Conservation (phyloP, 2,329 filamentous ascomycete species). For the Talaromyces atroroseus region DNA sequence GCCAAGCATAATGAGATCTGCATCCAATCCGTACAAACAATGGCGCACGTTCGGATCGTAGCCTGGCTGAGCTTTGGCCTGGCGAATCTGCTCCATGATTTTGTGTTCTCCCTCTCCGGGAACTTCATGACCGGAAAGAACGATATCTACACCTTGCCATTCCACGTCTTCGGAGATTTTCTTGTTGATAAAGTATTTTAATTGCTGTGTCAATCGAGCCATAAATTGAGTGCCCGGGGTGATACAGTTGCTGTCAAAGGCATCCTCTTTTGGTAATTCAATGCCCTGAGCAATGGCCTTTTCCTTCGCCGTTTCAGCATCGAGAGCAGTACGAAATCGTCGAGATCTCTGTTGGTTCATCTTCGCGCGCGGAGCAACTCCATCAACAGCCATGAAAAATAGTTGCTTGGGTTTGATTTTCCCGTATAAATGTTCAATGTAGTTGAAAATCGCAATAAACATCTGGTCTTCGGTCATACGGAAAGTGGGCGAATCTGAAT, state of each 20-base stretch:
- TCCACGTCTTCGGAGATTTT: constrained; percentile 95
- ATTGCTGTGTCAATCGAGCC: constrained; percentile 86
- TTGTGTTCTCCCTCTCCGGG: constrained; percentile 98
- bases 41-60: constrained; percentile 93
- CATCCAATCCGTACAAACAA: constrained; percentile 94
- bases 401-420: constrained; percentile 98
- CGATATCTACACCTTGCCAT: constrained; percentile 95
- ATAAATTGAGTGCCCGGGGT: constrained; percentile 96
- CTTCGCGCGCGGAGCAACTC: constrained; percentile 94
- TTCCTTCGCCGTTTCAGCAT: constrained; percentile 81
- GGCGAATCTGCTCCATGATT: constrained; percentile 99
- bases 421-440: constrained; percentile 96
- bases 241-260: constrained; percentile 99
- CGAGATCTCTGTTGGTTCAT: constrained; percentile 99
- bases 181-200: constrained; percentile 98
- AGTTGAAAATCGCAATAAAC: constrained; percentile 99
- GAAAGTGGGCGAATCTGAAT: constrained; percentile 84
- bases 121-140: constrained; percentile 94
- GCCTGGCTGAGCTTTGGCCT: constrained; percentile 87
- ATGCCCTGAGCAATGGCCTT: constrained; percentile 86
- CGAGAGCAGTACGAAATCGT: constrained; percentile 88
- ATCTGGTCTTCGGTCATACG: constrained; percentile 96
- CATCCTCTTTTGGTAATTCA: constrained; percentile 88
- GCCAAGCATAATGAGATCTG: constrained; percentile 97
- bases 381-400: constrained; percentile 99